Evolutionary conservation across 495 filamentous ascomycete species (phyloP), one percentile per base, ranked within the genome.

Genomic region (Penicillium canariense): DNA sequence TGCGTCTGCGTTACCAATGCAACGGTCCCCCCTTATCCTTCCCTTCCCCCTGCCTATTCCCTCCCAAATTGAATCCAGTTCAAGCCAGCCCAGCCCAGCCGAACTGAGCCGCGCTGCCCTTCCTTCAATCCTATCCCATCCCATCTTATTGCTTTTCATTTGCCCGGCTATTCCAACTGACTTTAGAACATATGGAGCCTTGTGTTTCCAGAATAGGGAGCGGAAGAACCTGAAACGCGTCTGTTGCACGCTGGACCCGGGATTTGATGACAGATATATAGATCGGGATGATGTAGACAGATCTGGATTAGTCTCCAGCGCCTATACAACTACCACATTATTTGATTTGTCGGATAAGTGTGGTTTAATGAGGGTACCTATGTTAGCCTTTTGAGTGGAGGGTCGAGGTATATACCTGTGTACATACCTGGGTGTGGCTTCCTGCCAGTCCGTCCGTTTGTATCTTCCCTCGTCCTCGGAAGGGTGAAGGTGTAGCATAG

Each of bases 1-100:
- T 18, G 38, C 38, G 28, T 35, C 36, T 46, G 50, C 40, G 50
- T 53, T 22, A 38, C 50, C 50, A 12, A 28, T 30, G 28, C 32
- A 14, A 45, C n/a, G 30, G 22, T 26, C 28, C 31, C 26, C 28
- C 31, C 26, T 14, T 35, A 40, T 34, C 22, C 43, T 31, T 27
- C 31, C 38, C 20, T 42, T n/a, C n/a, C 38, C 3, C 35, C 20
- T 7, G 35, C 15, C 15, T 10, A n/a, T n/a, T n/a, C n/a, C 20
- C 4, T 11, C 4, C 10, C 11, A 4, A 22, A 10, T 42, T 42
- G 18, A 7, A 42, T 1, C 38, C 38, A 42, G 25, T 23, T 22
- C 11, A 14, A 1, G 20, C 25, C 10, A 1, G 20, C 25, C 10
- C 11, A 25, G 38, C 25, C 0, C 11, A 22, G 17, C 36, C 36